phyloP scores from a whole-genome alignment of 2,329 filamentous ascomycete genomes.

The Neophaeococcomyces aloes region DNA sequence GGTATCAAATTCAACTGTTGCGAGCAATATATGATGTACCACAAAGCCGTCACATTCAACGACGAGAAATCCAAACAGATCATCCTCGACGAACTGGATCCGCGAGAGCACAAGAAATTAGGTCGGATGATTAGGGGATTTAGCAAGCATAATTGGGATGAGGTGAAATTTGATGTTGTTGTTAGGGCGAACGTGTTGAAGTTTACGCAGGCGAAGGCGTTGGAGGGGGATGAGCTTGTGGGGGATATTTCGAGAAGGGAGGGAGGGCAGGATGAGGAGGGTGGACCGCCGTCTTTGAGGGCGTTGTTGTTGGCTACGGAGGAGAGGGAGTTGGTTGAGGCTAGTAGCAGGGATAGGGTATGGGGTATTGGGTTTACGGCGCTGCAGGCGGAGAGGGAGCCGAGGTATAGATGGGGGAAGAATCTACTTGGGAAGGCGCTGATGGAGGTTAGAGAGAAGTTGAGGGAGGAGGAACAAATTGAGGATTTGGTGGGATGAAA shows the following conservation, averaged over 20 bases:
- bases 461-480: constrained; percentile 12
- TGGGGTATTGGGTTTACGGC: constrained; percentile 28
- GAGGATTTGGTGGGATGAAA: too few relatives aligned
- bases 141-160: constrained; percentile 24
- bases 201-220: constrained; percentile 24
- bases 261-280: background rate
- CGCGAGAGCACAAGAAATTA: constrained; percentile 17
- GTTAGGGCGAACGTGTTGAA: constrained; percentile 27
- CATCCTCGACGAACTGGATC: constrained; percentile 21
- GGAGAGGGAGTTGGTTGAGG: constrained; percentile 26
- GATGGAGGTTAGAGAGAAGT: constrained; percentile 26
- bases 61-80: constrained; percentile 22
- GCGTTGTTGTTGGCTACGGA: constrained; percentile 24
- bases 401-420: constrained; percentile 25
- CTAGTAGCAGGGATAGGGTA: constrained; percentile 27
- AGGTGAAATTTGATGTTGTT: constrained; percentile 23
- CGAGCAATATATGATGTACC: constrained; percentile 28
- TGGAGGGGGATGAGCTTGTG: constrained; percentile 14
- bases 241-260: background rate
- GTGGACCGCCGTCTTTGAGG: constrained; percentile 16
- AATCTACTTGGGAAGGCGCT: constrained; percentile 28
- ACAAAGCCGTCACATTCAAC: constrained; percentile 27
- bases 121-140: constrained; percentile 28
- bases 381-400: constrained; percentile 23
- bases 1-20: constrained; percentile 3